Conservation (phyloP, 768 basidiomycete genomes). For the Suillus plorans region DNA sequence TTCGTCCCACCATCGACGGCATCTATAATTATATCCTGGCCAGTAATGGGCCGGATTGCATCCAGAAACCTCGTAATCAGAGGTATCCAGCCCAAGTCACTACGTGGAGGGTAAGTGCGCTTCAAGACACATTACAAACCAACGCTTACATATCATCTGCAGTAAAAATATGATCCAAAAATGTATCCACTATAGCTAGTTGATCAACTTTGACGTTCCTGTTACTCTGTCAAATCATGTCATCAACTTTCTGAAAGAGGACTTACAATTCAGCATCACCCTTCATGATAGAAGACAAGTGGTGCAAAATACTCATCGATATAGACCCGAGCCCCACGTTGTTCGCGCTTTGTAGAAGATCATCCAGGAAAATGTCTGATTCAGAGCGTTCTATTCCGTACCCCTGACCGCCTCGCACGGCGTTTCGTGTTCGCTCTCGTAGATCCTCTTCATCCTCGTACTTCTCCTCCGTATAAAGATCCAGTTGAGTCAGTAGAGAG, state of each 20-base stretch:
- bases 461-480: conserved; percentile 84
- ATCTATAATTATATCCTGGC: conserved; percentile 53
- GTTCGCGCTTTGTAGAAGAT: conserved; percentile 58
- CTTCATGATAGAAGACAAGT: conserved; percentile 55
- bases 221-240: conserved; percentile 9
- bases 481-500: conserved; percentile 72
- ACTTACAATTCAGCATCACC: conserved; percentile 62
- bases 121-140: background rate
- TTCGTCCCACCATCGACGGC: conserved; percentile 43
- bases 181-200: conserved; percentile 59
- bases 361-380: conserved; percentile 54
- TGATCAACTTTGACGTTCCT: conserved; percentile 66
- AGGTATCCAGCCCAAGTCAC: background rate
- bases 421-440: conserved; percentile 57
- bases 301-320: conserved; percentile 61
- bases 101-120: background rate
- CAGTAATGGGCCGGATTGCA: conserved; percentile 64
- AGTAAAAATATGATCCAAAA: conserved; percentile 39
- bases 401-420: conserved; percentile 27
- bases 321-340: conserved; percentile 29
- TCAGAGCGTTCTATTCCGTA: conserved; percentile 39
- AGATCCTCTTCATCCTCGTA: conserved; percentile 89
- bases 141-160: conserved; percentile 1
- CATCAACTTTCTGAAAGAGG: background rate
- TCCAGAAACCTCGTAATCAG: conserved; percentile 38